Conservation (phyloP, 257 asterid genomes). For the Solanum neorickii region DNA sequence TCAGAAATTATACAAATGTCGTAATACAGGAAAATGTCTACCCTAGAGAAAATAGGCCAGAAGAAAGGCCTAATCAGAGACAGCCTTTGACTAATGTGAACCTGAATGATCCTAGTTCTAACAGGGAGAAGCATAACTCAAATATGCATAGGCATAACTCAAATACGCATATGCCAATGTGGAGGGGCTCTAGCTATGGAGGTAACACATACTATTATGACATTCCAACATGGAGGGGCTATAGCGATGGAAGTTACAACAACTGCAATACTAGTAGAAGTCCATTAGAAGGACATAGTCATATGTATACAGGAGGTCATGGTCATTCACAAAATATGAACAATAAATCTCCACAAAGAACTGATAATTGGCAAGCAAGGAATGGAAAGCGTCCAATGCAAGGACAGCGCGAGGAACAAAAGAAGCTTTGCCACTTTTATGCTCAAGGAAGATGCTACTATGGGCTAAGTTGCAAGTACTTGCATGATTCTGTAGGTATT, state of each 20-base stretch:
- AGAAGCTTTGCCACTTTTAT: slow-evolving; percentile 36
- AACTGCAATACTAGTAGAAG: neutral
- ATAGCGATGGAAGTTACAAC: neutral
- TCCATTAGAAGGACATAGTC: neutral
- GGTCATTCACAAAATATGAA: neutral
- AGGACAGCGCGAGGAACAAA: slow-evolving; percentile 3
- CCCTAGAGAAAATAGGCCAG: neutral
- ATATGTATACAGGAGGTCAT: neutral
- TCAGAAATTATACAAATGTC: neutral
- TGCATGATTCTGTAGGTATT: slow-evolving; percentile 14
- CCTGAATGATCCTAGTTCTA: neutral
- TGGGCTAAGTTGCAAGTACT: slow-evolving; percentile 53
- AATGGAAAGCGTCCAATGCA: slow-evolving; percentile 2
- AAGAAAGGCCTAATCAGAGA: slow-evolving; percentile 17
- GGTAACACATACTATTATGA: neutral
- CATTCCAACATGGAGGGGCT: neutral
- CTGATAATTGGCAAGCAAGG: neutral
- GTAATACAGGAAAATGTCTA: neutral
- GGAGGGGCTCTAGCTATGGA: neutral
- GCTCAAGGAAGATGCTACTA: slow-evolving; percentile 51
- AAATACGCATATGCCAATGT: neutral
- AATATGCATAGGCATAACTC: neutral
- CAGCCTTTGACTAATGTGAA: slow-evolving; percentile 25
- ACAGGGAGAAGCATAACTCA: neutral
- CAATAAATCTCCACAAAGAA: neutral